Evolutionary conservation across 257 asterid genomes (phyloP), one percentile per base, ranked within the genome.

Genomic region (Salvia miltiorrhiza): DNA sequence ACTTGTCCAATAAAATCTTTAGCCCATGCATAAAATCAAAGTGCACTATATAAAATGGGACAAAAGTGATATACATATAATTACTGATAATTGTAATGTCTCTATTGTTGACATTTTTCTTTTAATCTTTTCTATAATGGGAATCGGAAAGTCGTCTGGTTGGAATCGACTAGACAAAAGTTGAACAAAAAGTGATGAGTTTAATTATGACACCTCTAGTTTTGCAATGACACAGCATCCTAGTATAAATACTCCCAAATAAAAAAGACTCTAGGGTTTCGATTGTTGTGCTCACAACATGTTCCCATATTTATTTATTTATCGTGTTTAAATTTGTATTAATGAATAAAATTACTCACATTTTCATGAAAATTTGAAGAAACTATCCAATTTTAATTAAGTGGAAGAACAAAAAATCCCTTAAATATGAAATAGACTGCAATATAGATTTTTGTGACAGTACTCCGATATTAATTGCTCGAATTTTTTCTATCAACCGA

Each of bases 201-300:
- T 39, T 28, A 62, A 61, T 37, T 53, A 61, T 71, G 24, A 26
- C 19, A 39, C 28, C 64, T 16, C 64, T 40, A 58, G 14, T n/a
- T 28, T 44, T 37, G 19, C 54, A 60, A 33, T 21, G 24, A 16
- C 13, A 48, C 33, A 60, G 63, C 41, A 17, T 71, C 45, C 64
- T 33, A 32, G 28, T 58, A 58, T 3, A 21, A 58, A n/a, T 33
- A 58, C 47, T 19, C 65, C 41, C 14, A 57, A 57, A 53, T 10
- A 35, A 56, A 66, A 68, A 59, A 72, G 44, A 60, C 2, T 1
- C 56, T 72, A 64, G 14, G 61, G 43, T 14, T 69, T 73, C 37
- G 26, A 13, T 55, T 24, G 7, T 55, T 26, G 58, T 52, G 58
- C 33, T 9, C 3, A 45, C 21, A 49, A 49, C 10, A 7, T 49